These are phyloP conservation scores for Penicillium occitanis DNA, from an alignment of 2,329 filamentous ascomycete species.

Conservation along the genomic window DNA sequence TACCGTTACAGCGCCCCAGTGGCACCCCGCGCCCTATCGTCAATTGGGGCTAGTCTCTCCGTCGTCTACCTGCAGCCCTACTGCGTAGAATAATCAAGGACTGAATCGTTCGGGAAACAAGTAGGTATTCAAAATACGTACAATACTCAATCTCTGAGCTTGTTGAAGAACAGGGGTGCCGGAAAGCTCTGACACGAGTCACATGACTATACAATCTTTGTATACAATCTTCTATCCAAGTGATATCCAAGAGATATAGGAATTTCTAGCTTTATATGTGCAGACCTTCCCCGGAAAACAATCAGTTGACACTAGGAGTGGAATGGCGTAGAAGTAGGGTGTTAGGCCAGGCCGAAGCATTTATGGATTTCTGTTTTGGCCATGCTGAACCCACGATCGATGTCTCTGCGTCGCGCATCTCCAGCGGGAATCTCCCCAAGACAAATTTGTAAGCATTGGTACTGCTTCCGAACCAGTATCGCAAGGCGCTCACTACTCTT, in stretches of 20 bases:
- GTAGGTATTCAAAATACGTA: background rate
- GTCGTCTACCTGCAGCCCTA: background rate
- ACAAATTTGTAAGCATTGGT: slow-evolving; percentile 3
- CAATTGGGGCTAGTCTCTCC: background rate
- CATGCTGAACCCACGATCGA: background rate
- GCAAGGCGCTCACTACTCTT: slow-evolving; percentile 6
- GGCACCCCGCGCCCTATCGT: background rate
- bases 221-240: slow-evolving; percentile 1
- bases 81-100: background rate
- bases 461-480: slow-evolving; percentile 5
- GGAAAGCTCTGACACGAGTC: background rate
- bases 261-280: background rate
- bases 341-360: background rate
- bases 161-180: background rate
- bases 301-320: background rate
- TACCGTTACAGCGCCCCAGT: background rate
- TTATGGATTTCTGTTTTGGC: slow-evolving; percentile 8
- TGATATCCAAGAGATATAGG: background rate
- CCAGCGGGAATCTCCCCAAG: background rate
- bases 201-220: background rate
- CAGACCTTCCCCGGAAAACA: background rate
- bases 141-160: background rate
- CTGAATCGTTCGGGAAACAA: background rate
- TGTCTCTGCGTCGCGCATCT: background rate
- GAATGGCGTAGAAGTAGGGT: background rate